Base-by-base conservation (phyloP, 371 early-diverging fungal genomes). In the Lichtheimia hyalospora region DNA sequence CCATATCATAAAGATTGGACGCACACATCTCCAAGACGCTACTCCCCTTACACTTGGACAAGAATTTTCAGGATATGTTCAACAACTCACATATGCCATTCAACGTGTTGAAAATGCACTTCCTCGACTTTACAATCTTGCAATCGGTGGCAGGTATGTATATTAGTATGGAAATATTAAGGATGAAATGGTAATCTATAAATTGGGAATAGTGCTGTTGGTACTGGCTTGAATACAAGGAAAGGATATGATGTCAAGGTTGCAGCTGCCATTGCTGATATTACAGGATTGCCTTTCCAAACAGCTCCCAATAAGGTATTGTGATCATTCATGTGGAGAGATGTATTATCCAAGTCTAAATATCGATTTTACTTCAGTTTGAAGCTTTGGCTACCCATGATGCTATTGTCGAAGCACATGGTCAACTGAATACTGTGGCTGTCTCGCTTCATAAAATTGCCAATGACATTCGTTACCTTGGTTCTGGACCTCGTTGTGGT, bases 351-450 rank as follows among this genome's bases (percentile, higher is more conserved):
- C 5, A 27, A 21, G 1, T 2, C 1, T 5, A 46, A 16, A 52
- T 18, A n/a, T 27, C 24, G 13, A 16, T 43, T 2, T 41, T 51
- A 51, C 23, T 54, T 5, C 48, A 72, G 83, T 94, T 94, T 63
- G 95, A 95, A 72, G 93, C 94, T 15, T 87, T 95, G 46, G 95
- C 95, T 21, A 85, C 92, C 15, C 92, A 95, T 68, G 95, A 95
- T 60, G 93, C 95, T 53, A 75, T 95, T 59, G 94, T 95, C 16
- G 92, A 93, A 76, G 89, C 89, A n/a, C 83, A 83, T 42, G 94
- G 94, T 20, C 89, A 89, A 2, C 79, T 95, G 49, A 95, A 95
- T 81, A 85, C 87, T 5, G 63, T 91, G 34, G 95, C 94, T 13
- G 87, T 85, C 25, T 94, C 94, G 25, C 81, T 95, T 51, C 90